Conservation (phyloP, 768 basidiomycete genomes). For the Kwoniella newhampshirensis region DNA sequence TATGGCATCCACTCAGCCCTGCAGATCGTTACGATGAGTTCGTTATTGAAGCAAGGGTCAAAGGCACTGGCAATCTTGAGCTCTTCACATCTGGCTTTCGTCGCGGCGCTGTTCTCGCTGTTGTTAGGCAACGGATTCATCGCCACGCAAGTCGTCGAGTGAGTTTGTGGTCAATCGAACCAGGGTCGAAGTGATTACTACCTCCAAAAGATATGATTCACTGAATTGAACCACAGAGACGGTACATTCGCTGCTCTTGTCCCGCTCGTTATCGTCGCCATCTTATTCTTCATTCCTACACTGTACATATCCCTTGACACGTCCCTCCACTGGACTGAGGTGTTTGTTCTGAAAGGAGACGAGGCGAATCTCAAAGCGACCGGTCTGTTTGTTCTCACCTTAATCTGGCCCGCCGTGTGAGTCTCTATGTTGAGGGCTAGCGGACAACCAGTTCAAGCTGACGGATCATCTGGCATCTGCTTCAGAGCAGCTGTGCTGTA, state of each 20-base stretch:
- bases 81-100: conserved; percentile 74
- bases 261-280: conserved; percentile 64
- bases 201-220: background rate
- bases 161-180: conserved; percentile 57
- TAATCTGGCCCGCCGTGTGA: conserved; percentile 74
- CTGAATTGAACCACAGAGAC: conserved; percentile 37
- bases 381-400: conserved; percentile 75
- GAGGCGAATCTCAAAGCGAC: conserved; percentile 67
- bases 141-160: conserved; percentile 75
- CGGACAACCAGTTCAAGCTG: background rate
- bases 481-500: conserved; percentile 67
- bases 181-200: conserved; percentile 1
- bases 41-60: conserved; percentile 74
- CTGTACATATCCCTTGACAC: conserved; percentile 84
- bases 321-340: conserved; percentile 64
- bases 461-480: conserved; percentile 5
- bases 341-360: conserved; percentile 62
- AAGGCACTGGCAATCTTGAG: conserved; percentile 67
- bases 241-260: conserved; percentile 51
- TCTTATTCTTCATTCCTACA: conserved; percentile 72
- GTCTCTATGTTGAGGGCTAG: too few species aligned
- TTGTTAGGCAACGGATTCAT: conserved; percentile 55
- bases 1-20: conserved; percentile 62
- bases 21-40: conserved; percentile 77
- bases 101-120: conserved; percentile 72